Base-by-base conservation (phyloP, 768 basidiomycete genomes). In the Tricholoma sp. region DNA sequence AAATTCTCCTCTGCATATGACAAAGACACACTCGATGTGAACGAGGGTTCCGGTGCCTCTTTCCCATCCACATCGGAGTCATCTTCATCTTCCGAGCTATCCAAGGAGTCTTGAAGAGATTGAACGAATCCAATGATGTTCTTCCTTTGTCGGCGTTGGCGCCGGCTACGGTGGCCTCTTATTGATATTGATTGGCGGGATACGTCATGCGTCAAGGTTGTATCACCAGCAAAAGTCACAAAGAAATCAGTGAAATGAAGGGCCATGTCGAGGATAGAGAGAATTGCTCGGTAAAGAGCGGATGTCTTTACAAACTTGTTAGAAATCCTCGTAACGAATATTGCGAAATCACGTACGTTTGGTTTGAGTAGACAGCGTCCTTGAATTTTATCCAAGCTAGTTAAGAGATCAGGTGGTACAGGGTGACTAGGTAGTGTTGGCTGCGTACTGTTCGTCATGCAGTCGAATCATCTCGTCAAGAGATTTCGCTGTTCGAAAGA, bases 381-480 rank as follows among this genome's bases (percentile, higher is more conserved):
- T 54, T 82, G 74, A 5, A 92, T 70, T 57, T 76, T 83, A 45
- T 82, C 78, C 33, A 90, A 74, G 61, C 89, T 89, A 56, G 32
- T 50, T n/a, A 31, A 31, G 6, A 39, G 61, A 53, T 44, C n/a
- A 51, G 12, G 55, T 50, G 32, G 31, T 9, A 24, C 36, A 48
- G 2, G 44, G 15, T 31, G 10, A n/a, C 29, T 49, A 4, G 4
- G 3, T 29, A 8, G 45, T 29, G 51, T 11, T 29, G 44, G 34
- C 15, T 53, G 72, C 89, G 61, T 60, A 91, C 90, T 91, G 84
- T 28, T 82, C 77, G 32, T 83, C 76, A 62, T 93, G 91, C 11
- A 85, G 57, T 32, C 70, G 69, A 48, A 92, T 85, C 76, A 91
- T 86, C 54, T 90, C 86, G 62, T 92, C 91, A 12, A 94, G 74